Conservation (phyloP, 2,329 filamentous ascomycete genomes). For the Fusarium subtropicale region DNA sequence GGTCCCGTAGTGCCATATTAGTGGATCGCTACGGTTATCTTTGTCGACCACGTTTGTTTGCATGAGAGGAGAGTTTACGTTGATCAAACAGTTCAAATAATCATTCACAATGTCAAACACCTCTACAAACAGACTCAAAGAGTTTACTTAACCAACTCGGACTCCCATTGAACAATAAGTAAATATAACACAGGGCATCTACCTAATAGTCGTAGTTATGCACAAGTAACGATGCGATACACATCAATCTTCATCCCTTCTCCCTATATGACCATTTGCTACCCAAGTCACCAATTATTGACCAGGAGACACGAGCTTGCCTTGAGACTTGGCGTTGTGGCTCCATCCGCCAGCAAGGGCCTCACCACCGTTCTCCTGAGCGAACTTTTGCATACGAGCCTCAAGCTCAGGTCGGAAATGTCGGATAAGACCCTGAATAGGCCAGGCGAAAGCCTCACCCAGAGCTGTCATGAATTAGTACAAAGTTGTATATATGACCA, state of each 20-base stretch:
- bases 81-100: not conserved
- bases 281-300: slow-evolving; percentile 69
- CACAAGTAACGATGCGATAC: slow-evolving; percentile 43
- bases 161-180: slow-evolving; percentile 44
- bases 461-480: slow-evolving; percentile 68
- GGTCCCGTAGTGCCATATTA: slow-evolving; percentile 17
- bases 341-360: slow-evolving; percentile 90
- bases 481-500: not conserved
- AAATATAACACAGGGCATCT: slow-evolving; percentile 50
- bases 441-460: slow-evolving; percentile 98
- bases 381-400: slow-evolving; percentile 86
- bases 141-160: slow-evolving; percentile 12
- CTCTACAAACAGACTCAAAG: not conserved
- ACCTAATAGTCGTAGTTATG: slow-evolving; percentile 45
- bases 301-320: slow-evolving; percentile 87
- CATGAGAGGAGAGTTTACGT: not conserved
- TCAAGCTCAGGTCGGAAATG: slow-evolving; percentile 98
- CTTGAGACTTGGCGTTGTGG: slow-evolving; percentile 78
- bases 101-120: not conserved
- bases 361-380: slow-evolving; percentile 76
- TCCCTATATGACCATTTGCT: slow-evolving; percentile 33
- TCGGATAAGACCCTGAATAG: slow-evolving; percentile 95
- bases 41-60: not conserved
- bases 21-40: slow-evolving; percentile 12
- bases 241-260: slow-evolving; percentile 38